These are phyloP conservation scores for Mesostigma viride DNA, from an alignment of 139 green algal species.

Conservation along the genomic window DNA sequence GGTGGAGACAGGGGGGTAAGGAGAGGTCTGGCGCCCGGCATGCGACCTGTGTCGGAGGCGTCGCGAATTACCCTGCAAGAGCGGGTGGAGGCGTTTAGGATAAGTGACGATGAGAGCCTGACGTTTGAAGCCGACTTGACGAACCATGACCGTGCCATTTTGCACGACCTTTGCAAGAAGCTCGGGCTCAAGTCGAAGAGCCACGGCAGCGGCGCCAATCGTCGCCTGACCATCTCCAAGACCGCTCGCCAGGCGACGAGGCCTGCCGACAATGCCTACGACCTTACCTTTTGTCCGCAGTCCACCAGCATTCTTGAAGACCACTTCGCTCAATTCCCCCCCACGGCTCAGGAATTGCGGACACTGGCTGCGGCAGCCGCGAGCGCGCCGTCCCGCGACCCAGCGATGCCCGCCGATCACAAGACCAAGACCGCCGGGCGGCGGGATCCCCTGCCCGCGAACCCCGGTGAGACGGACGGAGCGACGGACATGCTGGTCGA, in stretches of 20 bases:
- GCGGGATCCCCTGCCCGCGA: too few species aligned
- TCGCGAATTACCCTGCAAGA: constrained; percentile 34
- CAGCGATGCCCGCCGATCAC: too few species aligned
- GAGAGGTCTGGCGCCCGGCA: constrained; percentile 24
- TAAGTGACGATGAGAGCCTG: constrained; percentile 23
- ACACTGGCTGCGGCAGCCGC: neutral
- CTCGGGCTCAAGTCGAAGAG: constrained; percentile 17
- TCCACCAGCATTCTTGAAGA: neutral
- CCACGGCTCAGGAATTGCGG: neutral
- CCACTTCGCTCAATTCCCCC: neutral
- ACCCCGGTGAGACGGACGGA: too few species aligned
- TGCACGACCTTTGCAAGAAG: constrained; percentile 53
- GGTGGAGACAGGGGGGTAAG: constrained; percentile 14
- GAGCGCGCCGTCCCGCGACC: neutral
- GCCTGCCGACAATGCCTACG: neutral
- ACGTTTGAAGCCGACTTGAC: constrained; percentile 47
- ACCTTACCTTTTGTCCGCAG: too few species aligned
- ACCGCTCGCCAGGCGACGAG: neutral
- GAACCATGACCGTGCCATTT: constrained; percentile 61
- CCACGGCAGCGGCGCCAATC: constrained; percentile 2
- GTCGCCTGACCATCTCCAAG: neutral
- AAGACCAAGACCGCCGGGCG: too few species aligned
- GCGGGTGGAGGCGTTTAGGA: constrained; percentile 35
- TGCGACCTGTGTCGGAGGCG: constrained; percentile 37
- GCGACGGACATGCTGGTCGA: too few species aligned